Evolutionary conservation across 2,329 filamentous ascomycete species (phyloP).

Genomic region (Podosphaera aphanis): DNA sequence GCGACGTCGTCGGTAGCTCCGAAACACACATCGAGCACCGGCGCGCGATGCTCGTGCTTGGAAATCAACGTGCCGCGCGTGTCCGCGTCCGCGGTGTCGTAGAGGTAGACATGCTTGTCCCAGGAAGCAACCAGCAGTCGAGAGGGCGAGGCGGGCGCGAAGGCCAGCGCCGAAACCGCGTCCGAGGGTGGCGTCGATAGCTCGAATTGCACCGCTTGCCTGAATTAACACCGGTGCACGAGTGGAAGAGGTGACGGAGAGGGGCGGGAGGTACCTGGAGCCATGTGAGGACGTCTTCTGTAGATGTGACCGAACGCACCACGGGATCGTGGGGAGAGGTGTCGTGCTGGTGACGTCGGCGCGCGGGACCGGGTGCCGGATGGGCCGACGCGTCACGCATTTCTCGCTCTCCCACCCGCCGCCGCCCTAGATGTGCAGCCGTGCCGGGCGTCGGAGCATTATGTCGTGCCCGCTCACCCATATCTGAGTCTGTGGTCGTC

Average conservation of each 20-base stretch:
- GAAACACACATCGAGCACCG: conserved; percentile 80
- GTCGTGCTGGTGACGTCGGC: no score
- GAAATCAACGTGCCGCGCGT: conserved; percentile 34
- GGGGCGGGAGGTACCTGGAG: not conserved
- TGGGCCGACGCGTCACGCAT: no score
- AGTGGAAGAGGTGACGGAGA: not conserved
- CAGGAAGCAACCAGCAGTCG: conserved; percentile 80
- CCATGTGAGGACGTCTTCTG: not conserved
- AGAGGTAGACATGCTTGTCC: conserved; percentile 80
- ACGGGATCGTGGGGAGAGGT: no score
- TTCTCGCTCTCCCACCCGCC: no score
- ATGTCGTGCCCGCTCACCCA: no score
- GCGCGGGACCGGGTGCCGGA: no score
- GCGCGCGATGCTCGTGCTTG: conserved; percentile 59
- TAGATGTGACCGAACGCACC: no score
- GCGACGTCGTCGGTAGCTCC: conserved; percentile 62
- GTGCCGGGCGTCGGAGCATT: no score
- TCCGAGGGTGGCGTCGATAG: conserved; percentile 64
- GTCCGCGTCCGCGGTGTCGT: conserved; percentile 43
- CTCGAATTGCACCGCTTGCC: conserved; percentile 50
- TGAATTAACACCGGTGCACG: not conserved
- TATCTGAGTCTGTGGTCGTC: no score
- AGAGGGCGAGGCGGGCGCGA: conserved; percentile 52
- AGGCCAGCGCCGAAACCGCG: conserved; percentile 66
- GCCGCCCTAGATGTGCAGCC: no score